A percentile compares a stretch with the other conserved stretches of the same genome.
phyloP scores from a whole-genome alignment of 2,329 filamentous ascomycete genomes.

The Metarhizium humberi region DNA sequence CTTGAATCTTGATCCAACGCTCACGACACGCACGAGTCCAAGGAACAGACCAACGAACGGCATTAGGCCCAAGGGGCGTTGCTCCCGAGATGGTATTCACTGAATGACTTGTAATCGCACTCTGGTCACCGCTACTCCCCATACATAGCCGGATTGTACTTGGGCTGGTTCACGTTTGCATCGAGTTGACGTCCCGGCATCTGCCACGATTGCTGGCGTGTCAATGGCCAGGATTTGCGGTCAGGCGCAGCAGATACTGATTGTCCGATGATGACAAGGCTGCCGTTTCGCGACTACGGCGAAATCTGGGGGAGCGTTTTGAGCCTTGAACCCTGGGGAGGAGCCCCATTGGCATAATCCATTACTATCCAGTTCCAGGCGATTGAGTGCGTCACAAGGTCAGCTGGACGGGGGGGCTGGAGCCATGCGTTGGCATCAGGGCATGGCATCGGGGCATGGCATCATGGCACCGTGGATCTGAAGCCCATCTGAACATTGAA shows the following conservation, averaged over 20 bases:
- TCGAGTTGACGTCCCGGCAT: neutral
- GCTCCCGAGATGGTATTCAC: too few relatives aligned
- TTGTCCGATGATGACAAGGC: neutral
- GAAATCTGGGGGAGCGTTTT: neutral
- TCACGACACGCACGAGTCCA: too few relatives aligned
- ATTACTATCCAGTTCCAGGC: neutral
- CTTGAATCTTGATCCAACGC: neutral
- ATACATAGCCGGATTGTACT: too few relatives aligned
- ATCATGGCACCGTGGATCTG: neutral
- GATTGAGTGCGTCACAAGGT: slow-evolving; percentile 7
- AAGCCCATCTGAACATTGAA: neutral
- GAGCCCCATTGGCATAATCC: neutral
- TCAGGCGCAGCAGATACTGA: neutral
- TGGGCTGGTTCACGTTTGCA: neutral
- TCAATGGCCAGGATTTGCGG: too few relatives aligned
- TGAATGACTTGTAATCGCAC: too few relatives aligned
- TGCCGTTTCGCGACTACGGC: neutral
- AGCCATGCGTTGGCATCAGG: slow-evolving; percentile 8
- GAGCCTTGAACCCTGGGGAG: neutral
- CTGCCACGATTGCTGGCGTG: too few relatives aligned
- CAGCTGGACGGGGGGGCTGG: slow-evolving; percentile 6
- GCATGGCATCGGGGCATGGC: slow-evolving; percentile 4
- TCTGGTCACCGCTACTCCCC: too few relatives aligned
- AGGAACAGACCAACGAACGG: too few relatives aligned
- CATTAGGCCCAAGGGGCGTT: too few relatives aligned